Evolutionary conservation across 2,329 filamentous ascomycete species (phyloP).

Genomic region (Clarireedia monteithiana): DNA sequence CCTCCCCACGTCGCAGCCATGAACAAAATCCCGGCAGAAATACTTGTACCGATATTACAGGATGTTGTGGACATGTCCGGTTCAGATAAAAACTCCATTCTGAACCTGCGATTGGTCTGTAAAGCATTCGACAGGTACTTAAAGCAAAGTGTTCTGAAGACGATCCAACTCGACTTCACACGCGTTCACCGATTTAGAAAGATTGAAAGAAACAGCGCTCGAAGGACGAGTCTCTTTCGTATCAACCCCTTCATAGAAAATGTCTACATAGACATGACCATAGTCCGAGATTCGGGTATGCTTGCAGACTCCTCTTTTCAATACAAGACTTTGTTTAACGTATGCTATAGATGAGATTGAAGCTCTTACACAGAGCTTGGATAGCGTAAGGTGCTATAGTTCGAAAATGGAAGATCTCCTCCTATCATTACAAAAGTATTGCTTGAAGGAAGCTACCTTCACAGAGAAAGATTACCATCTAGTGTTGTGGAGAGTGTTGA

Average conservation of each 20-base stretch:
- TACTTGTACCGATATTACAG: conserved; percentile 39
- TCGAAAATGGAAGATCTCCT: conserved; percentile 40
- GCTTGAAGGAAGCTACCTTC: conserved; percentile 41
- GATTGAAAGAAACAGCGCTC: conserved; percentile 4
- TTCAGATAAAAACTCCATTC: conserved; percentile 37
- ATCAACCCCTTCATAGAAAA: conserved; percentile 36
- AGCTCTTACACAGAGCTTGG: conserved; percentile 40
- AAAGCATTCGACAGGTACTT: conserved; percentile 40
- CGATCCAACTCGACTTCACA: conserved; percentile 43
- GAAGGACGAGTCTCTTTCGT: conserved; percentile 38
- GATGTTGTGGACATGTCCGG: conserved; percentile 33
- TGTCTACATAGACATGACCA: conserved; percentile 45
- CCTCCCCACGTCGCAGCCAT: conserved; percentile 20
- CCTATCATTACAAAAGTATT: conserved; percentile 38
- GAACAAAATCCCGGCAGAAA: conserved; percentile 41
- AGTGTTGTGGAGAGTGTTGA: conserved; percentile 36
- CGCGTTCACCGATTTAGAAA: conserved; percentile 30
- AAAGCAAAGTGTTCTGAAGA: conserved; percentile 39
- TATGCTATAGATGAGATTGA: conserved; percentile 38
- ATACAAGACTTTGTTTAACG: conserved; percentile 1
- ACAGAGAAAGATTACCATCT: conserved; percentile 41
- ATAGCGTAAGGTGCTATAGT: conserved; percentile 29
- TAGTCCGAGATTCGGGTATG: conserved; percentile 43
- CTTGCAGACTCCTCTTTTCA: not conserved
- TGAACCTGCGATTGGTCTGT: conserved; percentile 42